Evolutionary conservation across 345 rosid genomes (phyloP), one percentile per base, ranked within the genome.

Genomic region (Passiflora organensis): DNA sequence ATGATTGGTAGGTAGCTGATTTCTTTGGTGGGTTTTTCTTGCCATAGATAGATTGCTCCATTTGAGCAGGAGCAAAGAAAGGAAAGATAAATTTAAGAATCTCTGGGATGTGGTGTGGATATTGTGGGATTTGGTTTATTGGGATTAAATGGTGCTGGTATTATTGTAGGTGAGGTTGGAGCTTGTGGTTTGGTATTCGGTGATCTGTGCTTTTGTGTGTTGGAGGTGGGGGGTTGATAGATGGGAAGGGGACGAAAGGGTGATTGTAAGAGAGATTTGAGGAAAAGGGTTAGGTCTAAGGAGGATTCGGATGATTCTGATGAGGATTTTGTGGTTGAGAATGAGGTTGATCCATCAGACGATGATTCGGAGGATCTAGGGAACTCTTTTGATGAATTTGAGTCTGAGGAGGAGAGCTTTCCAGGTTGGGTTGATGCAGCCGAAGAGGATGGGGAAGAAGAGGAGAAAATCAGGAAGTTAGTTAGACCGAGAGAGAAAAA

Each of bases 301-400:
- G 82, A 78, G 36, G 83, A 61, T 54, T 94, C 99, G 1, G 97
- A 93, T 69, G 95, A 80, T 64, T 94, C 99, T 0, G 99, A 94
- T 75, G 97, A 94, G 77, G 99, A 94, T 80, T 94, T 85, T 65
- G 97, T 87, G 34, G 66, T 83, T 69, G 93, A 95, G 0, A 75
- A 81, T 38, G 96, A 82, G 69, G 89, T 80, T 53, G 71, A 69
- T 34, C 84, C 67, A 15, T 81, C 95, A 0, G 95, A 79, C 43
- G 86, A 79, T 67, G 85, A 77, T 34, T 69, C 64, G 18, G 87
- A 66, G 51, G 94, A 84, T 66, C 77, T 70, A 60, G 77, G 71
- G 10, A 73, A 66, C 5, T 77, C 80, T 6, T 59, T 71, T 19
- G 90, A 83, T 58, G 91, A 65, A 44, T 75, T 59, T 58, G 75